Conservation (phyloP, 2,329 filamentous ascomycete genomes). For the Aspergillus oerlinghausenensis region DNA sequence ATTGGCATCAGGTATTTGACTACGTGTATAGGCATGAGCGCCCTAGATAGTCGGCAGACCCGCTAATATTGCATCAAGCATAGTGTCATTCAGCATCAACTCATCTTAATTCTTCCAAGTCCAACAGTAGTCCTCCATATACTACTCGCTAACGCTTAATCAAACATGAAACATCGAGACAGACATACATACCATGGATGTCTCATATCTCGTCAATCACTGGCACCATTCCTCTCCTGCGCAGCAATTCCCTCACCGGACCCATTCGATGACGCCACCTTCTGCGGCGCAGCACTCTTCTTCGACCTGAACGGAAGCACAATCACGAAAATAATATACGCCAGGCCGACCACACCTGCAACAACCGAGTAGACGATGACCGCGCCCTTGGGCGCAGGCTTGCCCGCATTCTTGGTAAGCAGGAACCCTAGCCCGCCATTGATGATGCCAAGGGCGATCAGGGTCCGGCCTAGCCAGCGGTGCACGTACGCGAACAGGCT, state of each 20-base stretch:
- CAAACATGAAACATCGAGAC: background rate
- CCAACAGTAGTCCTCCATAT: background rate
- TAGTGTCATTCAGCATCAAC: background rate
- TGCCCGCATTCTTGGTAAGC: constrained; percentile 40
- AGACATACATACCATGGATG: background rate
- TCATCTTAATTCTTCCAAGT: background rate
- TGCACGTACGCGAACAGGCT: constrained; percentile 48
- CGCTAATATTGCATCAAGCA: too few species aligned
- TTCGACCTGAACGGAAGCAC: background rate
- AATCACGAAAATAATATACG: constrained; percentile 31
- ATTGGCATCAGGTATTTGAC: too few species aligned
- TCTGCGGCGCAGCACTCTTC: background rate
- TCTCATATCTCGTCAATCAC: background rate
- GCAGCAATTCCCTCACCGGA: background rate
- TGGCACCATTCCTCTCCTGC: background rate
- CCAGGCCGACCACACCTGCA: constrained; percentile 44
- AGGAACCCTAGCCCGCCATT: constrained; percentile 54
- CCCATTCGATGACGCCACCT: background rate
- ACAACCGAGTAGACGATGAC: constrained; percentile 49
- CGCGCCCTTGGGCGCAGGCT: constrained; percentile 26
- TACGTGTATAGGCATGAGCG: background rate
- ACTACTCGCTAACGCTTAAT: background rate
- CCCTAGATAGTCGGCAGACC: too few species aligned
- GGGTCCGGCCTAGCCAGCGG: constrained; percentile 51
- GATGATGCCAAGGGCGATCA: constrained; percentile 51